Evolutionary conservation across 805 yeast species (phyloP).

Genomic region (Ogataea dorogensis): DNA sequence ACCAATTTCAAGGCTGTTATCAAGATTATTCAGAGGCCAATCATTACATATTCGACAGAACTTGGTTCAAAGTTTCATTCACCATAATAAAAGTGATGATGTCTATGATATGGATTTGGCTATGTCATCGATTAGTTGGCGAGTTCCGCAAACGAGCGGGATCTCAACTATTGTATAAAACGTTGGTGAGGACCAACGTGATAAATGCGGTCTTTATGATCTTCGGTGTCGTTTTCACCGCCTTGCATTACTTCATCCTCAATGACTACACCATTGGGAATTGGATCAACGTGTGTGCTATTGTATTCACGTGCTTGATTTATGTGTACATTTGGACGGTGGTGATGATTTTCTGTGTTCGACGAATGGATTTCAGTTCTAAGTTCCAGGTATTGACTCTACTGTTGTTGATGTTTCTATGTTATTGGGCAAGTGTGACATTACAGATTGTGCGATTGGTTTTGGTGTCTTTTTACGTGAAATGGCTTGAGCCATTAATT

Average conservation of each 20-base stretch:
- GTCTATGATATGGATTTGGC: slow-evolving; percentile 45
- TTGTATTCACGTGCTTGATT: slow-evolving; percentile 33
- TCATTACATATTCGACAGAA: slow-evolving; percentile 36
- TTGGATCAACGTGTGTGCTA: slow-evolving; percentile 30
- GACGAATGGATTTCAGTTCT: slow-evolving; percentile 44
- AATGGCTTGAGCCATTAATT: slow-evolving; percentile 48
- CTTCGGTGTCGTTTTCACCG: slow-evolving; percentile 8
- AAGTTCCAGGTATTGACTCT: slow-evolving; percentile 46
- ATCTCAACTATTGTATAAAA: slow-evolving; percentile 1
- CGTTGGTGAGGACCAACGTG: slow-evolving; percentile 8
- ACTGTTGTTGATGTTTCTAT: slow-evolving; percentile 40
- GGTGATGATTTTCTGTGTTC: slow-evolving; percentile 39
- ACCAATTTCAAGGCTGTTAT: slow-evolving; percentile 51
- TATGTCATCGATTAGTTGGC: slow-evolving; percentile 15
- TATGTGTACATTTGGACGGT: slow-evolving; percentile 32
- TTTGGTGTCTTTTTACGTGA: slow-evolving; percentile 38
- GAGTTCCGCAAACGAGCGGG: slow-evolving; percentile 11
- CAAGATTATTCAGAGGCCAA: slow-evolving; percentile 50
- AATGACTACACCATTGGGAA: slow-evolving; percentile 17
- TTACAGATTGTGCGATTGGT: slow-evolving; percentile 28
- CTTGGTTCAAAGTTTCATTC: slow-evolving; percentile 38
- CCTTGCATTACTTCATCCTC: slow-evolving; percentile 9
- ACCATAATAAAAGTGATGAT: slow-evolving; percentile 44
- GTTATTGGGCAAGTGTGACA: slow-evolving; percentile 37
- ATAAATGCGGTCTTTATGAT: slow-evolving; percentile 10